phyloP scores from a whole-genome alignment of 352 stramenopile species.

The Globisporangium perplexum region DNA sequence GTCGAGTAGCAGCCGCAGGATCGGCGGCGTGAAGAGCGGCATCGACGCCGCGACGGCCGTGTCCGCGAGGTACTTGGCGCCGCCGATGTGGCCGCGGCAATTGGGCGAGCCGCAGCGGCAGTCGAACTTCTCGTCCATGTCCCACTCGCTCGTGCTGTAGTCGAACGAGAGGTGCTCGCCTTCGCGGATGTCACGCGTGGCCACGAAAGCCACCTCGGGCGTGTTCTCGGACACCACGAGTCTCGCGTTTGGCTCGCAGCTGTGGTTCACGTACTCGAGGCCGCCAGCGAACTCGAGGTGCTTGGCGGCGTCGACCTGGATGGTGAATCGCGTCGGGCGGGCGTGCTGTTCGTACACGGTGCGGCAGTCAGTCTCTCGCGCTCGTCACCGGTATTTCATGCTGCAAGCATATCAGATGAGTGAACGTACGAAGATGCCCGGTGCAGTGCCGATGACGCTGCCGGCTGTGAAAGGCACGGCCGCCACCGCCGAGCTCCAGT shows the following conservation, averaged over 20 bases:
- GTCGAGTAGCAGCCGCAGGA: constrained; percentile 58
- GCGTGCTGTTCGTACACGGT: constrained; percentile 22
- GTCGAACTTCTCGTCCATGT: constrained; percentile 90
- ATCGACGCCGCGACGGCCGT: constrained; percentile 39
- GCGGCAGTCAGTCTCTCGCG: background rate
- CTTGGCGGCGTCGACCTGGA: constrained; percentile 70
- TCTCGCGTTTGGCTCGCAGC: constrained; percentile 78
- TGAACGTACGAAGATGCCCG: constrained; percentile 58
- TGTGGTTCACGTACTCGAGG: constrained; percentile 87
- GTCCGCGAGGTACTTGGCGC: constrained; percentile 78
- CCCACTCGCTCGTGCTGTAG: constrained; percentile 89
- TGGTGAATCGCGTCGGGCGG: constrained; percentile 74
- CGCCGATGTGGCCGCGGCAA: constrained; percentile 65
- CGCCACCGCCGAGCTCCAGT: constrained; percentile 71
- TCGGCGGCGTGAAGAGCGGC: constrained; percentile 67
- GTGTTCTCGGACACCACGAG: constrained; percentile 75
- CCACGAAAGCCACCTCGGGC: constrained; percentile 68
- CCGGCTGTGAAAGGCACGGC: constrained; percentile 54
- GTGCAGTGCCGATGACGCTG: constrained; percentile 64
- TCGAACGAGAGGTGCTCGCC: constrained; percentile 82
- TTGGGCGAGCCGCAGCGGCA: constrained; percentile 65
- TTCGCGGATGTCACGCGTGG: constrained; percentile 64
- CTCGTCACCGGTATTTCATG: background rate
- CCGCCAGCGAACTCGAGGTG: constrained; percentile 82
- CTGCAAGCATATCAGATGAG: background rate